Conservation (phyloP, 2,329 filamentous ascomycete species). For the Podosphaera aphanis region DNA sequence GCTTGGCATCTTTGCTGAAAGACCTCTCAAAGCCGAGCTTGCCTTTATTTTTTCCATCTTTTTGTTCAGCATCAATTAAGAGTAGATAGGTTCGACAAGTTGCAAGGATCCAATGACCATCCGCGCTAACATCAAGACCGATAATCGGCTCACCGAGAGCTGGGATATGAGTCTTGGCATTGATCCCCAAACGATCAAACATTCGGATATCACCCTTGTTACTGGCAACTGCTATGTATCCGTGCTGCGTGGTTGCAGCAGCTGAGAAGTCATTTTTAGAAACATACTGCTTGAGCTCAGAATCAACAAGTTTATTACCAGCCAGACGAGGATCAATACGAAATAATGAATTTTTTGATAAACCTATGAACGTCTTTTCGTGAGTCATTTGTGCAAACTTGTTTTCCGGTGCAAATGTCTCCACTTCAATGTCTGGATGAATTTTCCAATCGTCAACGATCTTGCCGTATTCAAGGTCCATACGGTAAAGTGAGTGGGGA, state of each 20-base stretch:
- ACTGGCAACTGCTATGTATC: slow-evolving; percentile 86
- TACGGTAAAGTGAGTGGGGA: slow-evolving; percentile 78
- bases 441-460: slow-evolving; percentile 98
- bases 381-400: slow-evolving; percentile 96
- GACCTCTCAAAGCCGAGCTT: slow-evolving; percentile 93
- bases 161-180: slow-evolving; percentile 90
- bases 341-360: slow-evolving; percentile 81
- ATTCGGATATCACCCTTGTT: slow-evolving; percentile 95
- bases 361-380: slow-evolving; percentile 83
- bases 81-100: slow-evolving; percentile 89
- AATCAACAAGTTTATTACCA: slow-evolving; percentile 79
- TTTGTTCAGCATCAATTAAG: slow-evolving; percentile 76
- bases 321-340: slow-evolving; percentile 76
- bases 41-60: slow-evolving; percentile 84
- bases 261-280: slow-evolving; percentile 97
- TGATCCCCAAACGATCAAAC: slow-evolving; percentile 88
- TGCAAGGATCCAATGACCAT: slow-evolving; percentile 84
- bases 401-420: slow-evolving; percentile 81
- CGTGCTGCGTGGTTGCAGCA: slow-evolving; percentile 82
- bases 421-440: slow-evolving; percentile 83
- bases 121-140: slow-evolving; percentile 81
- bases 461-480: slow-evolving; percentile 96
- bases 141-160: slow-evolving; percentile 88
- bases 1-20: slow-evolving; percentile 81
- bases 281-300: slow-evolving; percentile 80